Conservation (phyloP, 345 rosid species). For the Kandelia obovata region DNA sequence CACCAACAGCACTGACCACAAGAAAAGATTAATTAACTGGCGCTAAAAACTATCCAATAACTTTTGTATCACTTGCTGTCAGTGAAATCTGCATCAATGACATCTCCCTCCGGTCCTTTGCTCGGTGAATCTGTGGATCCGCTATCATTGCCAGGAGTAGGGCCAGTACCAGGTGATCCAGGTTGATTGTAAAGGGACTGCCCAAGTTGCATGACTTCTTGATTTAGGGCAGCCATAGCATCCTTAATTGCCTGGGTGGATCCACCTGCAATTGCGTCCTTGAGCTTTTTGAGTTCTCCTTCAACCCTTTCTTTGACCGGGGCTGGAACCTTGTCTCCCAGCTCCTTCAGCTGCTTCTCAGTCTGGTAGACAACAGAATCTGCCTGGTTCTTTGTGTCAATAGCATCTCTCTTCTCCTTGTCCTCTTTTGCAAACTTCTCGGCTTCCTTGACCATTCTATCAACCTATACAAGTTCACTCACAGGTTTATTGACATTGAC, state of each 20-base stretch:
- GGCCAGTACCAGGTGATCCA: slow-evolving; percentile 52
- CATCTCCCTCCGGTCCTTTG: slow-evolving; percentile 79
- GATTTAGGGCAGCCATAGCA: slow-evolving; percentile 80
- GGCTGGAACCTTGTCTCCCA: slow-evolving; percentile 88
- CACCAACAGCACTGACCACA: too few species aligned
- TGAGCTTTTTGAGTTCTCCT: slow-evolving; percentile 75
- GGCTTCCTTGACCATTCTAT: slow-evolving; percentile 84
- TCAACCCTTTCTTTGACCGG: slow-evolving; percentile 89
- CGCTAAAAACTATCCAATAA: slow-evolving; percentile 4
- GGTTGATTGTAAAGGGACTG: slow-evolving; percentile 90
- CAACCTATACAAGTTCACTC: slow-evolving; percentile 48
- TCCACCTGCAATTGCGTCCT: slow-evolving; percentile 65
- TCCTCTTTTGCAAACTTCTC: slow-evolving; percentile 86
- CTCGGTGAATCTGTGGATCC: slow-evolving; percentile 50
- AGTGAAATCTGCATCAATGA: slow-evolving; percentile 85
- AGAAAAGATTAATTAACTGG: too few species aligned
- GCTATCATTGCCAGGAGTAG: slow-evolving; percentile 55
- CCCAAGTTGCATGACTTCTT: slow-evolving; percentile 94
- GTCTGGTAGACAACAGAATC: slow-evolving; percentile 90
- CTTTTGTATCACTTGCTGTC: slow-evolving; percentile 63
- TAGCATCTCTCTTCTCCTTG: slow-evolving; percentile 91
- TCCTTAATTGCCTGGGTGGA: slow-evolving; percentile 78
- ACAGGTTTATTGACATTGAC: background rate
- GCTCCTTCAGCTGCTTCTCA: slow-evolving; percentile 91
- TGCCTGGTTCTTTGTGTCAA: slow-evolving; percentile 97